A percentile compares a stretch with the other conserved stretches of the same genome.
These are phyloP conservation scores for Stagonosporopsis chrysanthemi DNA, from an alignment of 2,329 filamentous ascomycete species.

Conservation along the genomic window DNA sequence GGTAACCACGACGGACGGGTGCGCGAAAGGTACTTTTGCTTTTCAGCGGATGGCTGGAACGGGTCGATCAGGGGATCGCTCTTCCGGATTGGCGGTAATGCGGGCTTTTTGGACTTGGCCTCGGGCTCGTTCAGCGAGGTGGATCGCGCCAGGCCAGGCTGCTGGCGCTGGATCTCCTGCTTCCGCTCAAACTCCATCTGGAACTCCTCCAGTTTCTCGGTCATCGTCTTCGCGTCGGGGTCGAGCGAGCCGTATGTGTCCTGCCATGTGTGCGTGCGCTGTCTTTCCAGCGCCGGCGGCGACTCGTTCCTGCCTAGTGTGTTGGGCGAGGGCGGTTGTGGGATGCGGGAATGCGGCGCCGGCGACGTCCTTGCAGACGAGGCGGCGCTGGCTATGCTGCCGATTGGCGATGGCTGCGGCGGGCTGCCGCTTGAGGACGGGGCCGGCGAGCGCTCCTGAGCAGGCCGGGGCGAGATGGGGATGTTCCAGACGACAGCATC, in stretches of 20 bases:
- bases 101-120: conserved; percentile 58
- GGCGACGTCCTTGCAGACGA: conserved; percentile 38
- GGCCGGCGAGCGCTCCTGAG: conserved; percentile 50
- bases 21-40: conserved; percentile 81
- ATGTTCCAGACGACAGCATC: conserved; percentile 83
- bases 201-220: conserved; percentile 81
- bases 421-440: conserved; percentile 41
- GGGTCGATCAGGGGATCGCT: conserved; percentile 86
- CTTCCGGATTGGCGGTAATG: conserved; percentile 70
- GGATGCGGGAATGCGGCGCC: conserved; percentile 30
- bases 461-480: conserved; percentile 71
- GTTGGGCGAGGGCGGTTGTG: conserved; percentile 32
- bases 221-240: conserved; percentile 75
- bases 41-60: conserved; percentile 83
- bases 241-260: conserved; percentile 73
- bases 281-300: conserved; percentile 48
- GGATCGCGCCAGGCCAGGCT: conserved; percentile 48
- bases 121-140: conserved; percentile 39
- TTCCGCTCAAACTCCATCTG: conserved; percentile 66
- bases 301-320: conserved; percentile 30
- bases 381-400: conserved; percentile 23
- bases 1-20: conserved; percentile 83
- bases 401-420: conserved; percentile 34
- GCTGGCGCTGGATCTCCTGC: conserved; percentile 62
- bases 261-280: conserved; percentile 77